A percentile compares a stretch with the other conserved stretches of the same genome.
Conservation (phyloP, 192 early-diverging fungal genomes). For the Backusella mclennaniae region DNA sequence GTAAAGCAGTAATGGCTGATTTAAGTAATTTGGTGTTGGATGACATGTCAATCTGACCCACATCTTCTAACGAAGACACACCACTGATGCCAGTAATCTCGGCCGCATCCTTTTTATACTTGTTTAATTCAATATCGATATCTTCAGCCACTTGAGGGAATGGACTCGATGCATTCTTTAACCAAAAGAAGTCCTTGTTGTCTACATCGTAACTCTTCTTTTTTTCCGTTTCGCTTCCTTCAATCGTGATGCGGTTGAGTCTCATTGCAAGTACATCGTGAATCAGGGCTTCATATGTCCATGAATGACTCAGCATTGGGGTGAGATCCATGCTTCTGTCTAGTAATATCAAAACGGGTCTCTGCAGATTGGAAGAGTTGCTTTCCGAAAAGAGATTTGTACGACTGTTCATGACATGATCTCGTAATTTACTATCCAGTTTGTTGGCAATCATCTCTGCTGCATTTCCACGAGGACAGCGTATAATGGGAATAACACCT, state of each 20-base stretch:
- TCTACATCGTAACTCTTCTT: conserved; percentile 89
- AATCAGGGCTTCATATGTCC: conserved; percentile 96
- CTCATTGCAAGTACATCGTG: conserved; percentile 95
- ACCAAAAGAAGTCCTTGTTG: conserved; percentile 92
- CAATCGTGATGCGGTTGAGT: conserved; percentile 80
- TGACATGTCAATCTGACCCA: conserved; percentile 74
- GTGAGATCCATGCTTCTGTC: conserved; percentile 92
- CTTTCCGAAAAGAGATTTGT: conserved; percentile 80
- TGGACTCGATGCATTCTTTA: conserved; percentile 84
- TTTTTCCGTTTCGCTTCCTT: conserved; percentile 64
- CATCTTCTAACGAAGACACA: conserved; percentile 76
- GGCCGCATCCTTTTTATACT: conserved; percentile 94
- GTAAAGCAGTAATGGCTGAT: conserved; percentile 88
- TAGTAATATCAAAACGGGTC: conserved; percentile 85
- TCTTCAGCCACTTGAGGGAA: conserved; percentile 98
- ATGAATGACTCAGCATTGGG: conserved; percentile 93
- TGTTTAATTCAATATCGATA: conserved; percentile 89
- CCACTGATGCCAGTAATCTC: conserved; percentile 87
- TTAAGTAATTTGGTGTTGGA: conserved; percentile 87
- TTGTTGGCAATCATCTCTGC: conserved; percentile 92
- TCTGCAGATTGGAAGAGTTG: conserved; percentile 55
- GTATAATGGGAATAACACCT: conserved; percentile 88
- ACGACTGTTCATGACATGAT: conserved; percentile 86
- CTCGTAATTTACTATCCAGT: conserved; percentile 85
- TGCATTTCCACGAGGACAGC: conserved; percentile 86